Evolutionary conservation across 1,139 yeast genomes (phyloP), one percentile per base, ranked within the genome.

Genomic region (Yamadazyma conglobata): DNA sequence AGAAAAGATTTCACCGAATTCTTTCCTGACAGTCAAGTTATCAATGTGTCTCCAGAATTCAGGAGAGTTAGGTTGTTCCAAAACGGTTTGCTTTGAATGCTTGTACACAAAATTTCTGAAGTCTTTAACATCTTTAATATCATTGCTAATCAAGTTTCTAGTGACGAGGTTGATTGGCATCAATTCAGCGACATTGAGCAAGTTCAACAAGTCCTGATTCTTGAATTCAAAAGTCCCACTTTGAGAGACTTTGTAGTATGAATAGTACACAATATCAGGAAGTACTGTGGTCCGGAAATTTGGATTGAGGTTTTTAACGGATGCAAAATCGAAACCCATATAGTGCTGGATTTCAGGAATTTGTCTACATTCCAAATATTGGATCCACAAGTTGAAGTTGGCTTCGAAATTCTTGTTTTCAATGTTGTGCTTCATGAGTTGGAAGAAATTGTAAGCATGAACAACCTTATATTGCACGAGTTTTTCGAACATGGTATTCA

Each of bases 371-470:
- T 64, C 70, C 35, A 64, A 38, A 38, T 38, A 55, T 32, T 49
- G 46, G 30, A 67, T 58, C 72, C 72, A 66, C 17, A 51, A 34
- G 20, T 49, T 41, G 32, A 67, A 50, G 6, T 56, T 54, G 4
- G 48, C 49, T 15, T 54, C 46, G 42, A 50, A 55, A n/a, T 40
- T 45, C 10, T 31, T 42, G 5, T 36, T 33, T 10, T 40, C 32
- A 33, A 61, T 42, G 20, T 44, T 39, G 16, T 48, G 31, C 21
- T 45, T 45, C 34, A 61, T 63, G 10, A 51, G 40, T 26, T 39
- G 39, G 10, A 52, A 44, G 35, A 60, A 65, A 38, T 64, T 65
- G 46, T 47, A 54, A 25, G 48, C 39, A 42, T 64, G 63, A 25
- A 63, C 64, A 13, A 67, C 52, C 10, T 48, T 43, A 42, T 60